These are phyloP conservation scores for Rhodotorula taiwanensis DNA, from an alignment of 768 basidiomycete species.

Conservation along the genomic window DNA sequence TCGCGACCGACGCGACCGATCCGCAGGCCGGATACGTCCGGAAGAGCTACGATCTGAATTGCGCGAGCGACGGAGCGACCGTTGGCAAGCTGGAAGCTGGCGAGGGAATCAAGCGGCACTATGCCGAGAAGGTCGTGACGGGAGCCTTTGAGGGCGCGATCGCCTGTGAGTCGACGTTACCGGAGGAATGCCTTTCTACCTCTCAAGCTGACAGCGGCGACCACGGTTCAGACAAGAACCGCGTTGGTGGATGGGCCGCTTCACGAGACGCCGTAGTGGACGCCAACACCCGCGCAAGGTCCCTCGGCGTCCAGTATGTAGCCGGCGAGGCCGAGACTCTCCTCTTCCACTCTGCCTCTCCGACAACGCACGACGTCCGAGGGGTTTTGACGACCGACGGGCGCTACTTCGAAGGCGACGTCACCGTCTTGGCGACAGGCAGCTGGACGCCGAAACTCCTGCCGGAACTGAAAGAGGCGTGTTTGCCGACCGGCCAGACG, in stretches of 20 bases:
- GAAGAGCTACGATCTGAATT: slow-evolving; percentile 8
- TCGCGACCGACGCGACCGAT: neutral
- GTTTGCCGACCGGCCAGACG: slow-evolving; percentile 63
- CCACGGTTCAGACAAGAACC: neutral
- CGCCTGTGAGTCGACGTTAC: neutral
- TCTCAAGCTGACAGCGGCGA: neutral
- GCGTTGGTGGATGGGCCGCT: slow-evolving; percentile 35
- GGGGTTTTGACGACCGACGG: slow-evolving; percentile 64
- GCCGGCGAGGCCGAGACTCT: slow-evolving; percentile 51
- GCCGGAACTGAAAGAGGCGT: slow-evolving; percentile 50
- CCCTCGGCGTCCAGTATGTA: slow-evolving; percentile 56
- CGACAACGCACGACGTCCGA: slow-evolving; percentile 40
- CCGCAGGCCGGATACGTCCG: slow-evolving; percentile 17
- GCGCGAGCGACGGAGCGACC: neutral
- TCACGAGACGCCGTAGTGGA: slow-evolving; percentile 32
- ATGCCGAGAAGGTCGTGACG: neutral
- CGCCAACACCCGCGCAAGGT: slow-evolving; percentile 5
- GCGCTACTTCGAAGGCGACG: slow-evolving; percentile 49
- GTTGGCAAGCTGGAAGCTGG: slow-evolving; percentile 1
- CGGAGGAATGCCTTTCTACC: no score
- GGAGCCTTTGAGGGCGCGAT: slow-evolving; percentile 1
- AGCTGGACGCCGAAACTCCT: slow-evolving; percentile 81
- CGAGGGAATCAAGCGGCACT: slow-evolving; percentile 6
- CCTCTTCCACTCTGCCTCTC: slow-evolving; percentile 49
- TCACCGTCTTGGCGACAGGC: slow-evolving; percentile 66